Percentiles rank a stretch among this genome's conserved stretches.
Evolutionary conservation across 116 monocot species (phyloP).

Genomic region (Thalassia testudinum): DNA sequence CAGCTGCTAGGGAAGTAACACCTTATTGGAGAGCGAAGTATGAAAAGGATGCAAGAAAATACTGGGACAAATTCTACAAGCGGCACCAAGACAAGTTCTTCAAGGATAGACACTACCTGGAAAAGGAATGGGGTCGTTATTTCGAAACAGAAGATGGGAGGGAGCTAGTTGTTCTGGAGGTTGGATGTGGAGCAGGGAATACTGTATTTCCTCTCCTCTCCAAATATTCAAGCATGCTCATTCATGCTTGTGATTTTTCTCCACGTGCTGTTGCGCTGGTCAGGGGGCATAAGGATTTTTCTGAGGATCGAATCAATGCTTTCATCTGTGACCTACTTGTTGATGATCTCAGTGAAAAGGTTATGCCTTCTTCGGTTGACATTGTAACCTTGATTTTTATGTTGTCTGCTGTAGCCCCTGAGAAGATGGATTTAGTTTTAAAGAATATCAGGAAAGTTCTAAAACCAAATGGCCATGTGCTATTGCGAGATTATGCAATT

Average conservation of each 20-base stretch:
- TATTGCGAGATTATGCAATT: slow-evolving; percentile 82
- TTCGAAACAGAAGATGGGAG: slow-evolving; percentile 1
- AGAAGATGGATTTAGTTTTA: slow-evolving; percentile 78
- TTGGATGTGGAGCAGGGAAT: slow-evolving; percentile 31
- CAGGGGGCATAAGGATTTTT: slow-evolving; percentile 14
- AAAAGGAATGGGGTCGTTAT: slow-evolving; percentile 20
- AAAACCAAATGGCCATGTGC: slow-evolving; percentile 68
- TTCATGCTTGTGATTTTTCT: slow-evolving; percentile 33
- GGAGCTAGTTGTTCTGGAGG: not conserved
- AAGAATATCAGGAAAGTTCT: slow-evolving; percentile 73
- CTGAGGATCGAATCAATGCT: slow-evolving; percentile 9
- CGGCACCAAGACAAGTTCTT: slow-evolving; percentile 30
- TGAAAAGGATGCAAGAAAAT: not conserved
- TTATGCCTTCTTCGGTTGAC: slow-evolving; percentile 17
- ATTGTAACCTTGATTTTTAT: slow-evolving; percentile 22
- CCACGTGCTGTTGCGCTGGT: slow-evolving; percentile 11
- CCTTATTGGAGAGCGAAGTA: not conserved
- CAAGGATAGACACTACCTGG: slow-evolving; percentile 28
- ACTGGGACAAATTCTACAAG: slow-evolving; percentile 21
- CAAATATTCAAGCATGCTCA: slow-evolving; percentile 11
- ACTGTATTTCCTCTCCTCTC: slow-evolving; percentile 19
- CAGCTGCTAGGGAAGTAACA: no score
- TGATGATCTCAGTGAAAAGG: slow-evolving; percentile 12
- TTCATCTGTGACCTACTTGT: slow-evolving; percentile 16
- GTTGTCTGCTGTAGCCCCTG: slow-evolving; percentile 63